These are phyloP conservation scores for Lactarius psammicola DNA, from an alignment of 768 basidiomycete species.

Conservation along the genomic window DNA sequence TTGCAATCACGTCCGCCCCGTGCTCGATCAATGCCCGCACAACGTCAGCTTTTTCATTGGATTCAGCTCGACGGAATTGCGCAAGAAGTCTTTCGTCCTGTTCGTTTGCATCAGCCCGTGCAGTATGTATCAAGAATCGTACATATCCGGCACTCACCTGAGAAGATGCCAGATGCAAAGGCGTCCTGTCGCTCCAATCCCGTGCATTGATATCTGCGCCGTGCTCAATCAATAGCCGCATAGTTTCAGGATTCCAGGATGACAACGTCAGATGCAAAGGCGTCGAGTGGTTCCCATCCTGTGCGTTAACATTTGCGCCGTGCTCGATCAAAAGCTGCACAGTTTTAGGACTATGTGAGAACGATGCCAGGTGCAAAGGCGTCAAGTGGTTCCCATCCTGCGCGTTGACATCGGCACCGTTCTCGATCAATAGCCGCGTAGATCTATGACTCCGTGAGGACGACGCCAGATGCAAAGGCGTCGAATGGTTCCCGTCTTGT, in stretches of 20 bases:
- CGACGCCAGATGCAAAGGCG: neutral
- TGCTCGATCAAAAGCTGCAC: neutral
- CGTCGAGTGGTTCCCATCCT: neutral
- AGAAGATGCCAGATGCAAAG: neutral
- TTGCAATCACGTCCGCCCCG: neutral
- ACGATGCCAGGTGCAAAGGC: neutral
- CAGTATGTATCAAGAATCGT: neutral
- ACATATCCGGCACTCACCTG: neutral
- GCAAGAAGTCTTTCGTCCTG: neutral
- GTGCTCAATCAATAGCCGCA: neutral
- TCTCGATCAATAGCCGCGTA: neutral
- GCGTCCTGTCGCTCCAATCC: neutral
- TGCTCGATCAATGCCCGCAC: neutral
- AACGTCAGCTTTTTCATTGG: neutral
- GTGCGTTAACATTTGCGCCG: neutral
- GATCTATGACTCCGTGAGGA: neutral
- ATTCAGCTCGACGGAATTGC: neutral
- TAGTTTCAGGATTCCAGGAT: neutral
- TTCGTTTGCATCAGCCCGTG: neutral
- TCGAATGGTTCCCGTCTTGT: neutral
- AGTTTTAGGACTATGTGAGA: neutral
- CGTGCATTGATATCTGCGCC: neutral
- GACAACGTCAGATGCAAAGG: neutral
- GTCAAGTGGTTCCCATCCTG: neutral
- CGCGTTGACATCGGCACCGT: neutral